These are phyloP conservation scores for Geranium incanum DNA, from an alignment of 441 rosid genomes.

Conservation along the genomic window DNA sequence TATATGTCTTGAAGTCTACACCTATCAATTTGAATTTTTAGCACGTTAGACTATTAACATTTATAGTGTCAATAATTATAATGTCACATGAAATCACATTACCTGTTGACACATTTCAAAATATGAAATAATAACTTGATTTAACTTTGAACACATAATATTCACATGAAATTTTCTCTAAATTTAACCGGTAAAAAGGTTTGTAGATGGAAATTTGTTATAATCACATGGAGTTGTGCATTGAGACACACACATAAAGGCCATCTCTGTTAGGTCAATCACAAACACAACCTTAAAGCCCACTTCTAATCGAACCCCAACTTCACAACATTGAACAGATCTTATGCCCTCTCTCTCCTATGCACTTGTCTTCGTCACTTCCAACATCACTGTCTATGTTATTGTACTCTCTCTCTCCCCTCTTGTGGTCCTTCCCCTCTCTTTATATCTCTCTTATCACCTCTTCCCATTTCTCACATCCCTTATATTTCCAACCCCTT, in stretches of 20 bases:
- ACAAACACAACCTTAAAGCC: conserved; percentile 42
- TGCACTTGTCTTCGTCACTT: conserved; percentile 65
- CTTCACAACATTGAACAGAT: conserved; percentile 23
- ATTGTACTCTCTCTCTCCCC: conserved; percentile 29
- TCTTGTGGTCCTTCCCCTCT: conserved; percentile 42
- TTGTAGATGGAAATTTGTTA: conserved; percentile 23
- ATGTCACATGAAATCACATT: too few species aligned
- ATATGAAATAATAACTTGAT: too few species aligned
- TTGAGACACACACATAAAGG: conserved; percentile 45
- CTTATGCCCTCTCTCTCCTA: conserved; percentile 23
- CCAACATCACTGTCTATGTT: conserved; percentile 64
- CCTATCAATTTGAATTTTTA: too few species aligned
- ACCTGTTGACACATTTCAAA: too few species aligned
- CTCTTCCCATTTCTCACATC: conserved; percentile 37
- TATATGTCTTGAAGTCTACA: too few species aligned
- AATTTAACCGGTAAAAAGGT: too few species aligned
- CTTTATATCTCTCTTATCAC: conserved; percentile 51
- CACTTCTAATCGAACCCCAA: conserved; percentile 53
- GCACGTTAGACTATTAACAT: too few species aligned
- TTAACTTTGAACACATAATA: too few species aligned
- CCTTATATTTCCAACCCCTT: conserved; percentile 17
- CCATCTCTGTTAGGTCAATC: conserved; percentile 56
- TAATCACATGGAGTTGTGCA: conserved; percentile 66
- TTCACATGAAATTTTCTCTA: too few species aligned
- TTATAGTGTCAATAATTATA: too few species aligned